Percentiles rank a stretch among this genome's conserved stretches.
phyloP scores from a whole-genome alignment of 2,329 filamentous ascomycete species.

The Allantophomopsis cytisporea region DNA sequence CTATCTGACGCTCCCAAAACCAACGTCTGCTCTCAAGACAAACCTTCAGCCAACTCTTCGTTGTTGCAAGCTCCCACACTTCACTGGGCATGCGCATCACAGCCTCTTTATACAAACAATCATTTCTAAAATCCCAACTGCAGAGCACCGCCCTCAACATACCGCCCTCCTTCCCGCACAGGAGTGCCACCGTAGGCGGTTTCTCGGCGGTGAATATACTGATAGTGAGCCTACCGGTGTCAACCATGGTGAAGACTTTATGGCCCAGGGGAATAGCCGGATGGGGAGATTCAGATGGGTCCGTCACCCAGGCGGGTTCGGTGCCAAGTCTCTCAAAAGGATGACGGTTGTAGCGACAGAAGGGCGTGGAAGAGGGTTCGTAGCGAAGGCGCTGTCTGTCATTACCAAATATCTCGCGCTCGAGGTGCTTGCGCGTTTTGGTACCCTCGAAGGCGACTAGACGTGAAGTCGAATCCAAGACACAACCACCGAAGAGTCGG shows the following conservation, averaged over 20 bases:
- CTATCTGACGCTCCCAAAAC: too few species aligned
- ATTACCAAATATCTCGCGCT: neutral
- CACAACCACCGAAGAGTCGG: too few species aligned
- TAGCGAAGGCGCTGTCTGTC: neutral
- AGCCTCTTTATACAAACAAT: conserved; percentile 11
- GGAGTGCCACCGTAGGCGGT: conserved; percentile 14
- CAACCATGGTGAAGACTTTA: conserved; percentile 16
- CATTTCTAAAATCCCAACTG: conserved; percentile 11
- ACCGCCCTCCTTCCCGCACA: conserved; percentile 16
- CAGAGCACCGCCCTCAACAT: conserved; percentile 16
- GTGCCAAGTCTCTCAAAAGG: too few species aligned
- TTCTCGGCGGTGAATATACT: conserved; percentile 14
- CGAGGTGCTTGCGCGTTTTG: too few species aligned
- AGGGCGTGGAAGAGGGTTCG: too few species aligned
- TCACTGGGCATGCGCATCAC: conserved; percentile 9
- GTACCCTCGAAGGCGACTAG: too few species aligned
- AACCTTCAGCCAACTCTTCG: conserved; percentile 10
- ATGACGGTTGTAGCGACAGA: too few species aligned
- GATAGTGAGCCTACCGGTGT: conserved; percentile 14
- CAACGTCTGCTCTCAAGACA: conserved; percentile 4
- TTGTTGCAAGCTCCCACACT: conserved; percentile 8
- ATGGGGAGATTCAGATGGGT: too few species aligned
- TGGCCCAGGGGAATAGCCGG: conserved; percentile 7
- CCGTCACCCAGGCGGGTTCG: too few species aligned
- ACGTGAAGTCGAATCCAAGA: too few species aligned